Conservation (phyloP, 441 rosid genomes). For the Breynia disticha region DNA sequence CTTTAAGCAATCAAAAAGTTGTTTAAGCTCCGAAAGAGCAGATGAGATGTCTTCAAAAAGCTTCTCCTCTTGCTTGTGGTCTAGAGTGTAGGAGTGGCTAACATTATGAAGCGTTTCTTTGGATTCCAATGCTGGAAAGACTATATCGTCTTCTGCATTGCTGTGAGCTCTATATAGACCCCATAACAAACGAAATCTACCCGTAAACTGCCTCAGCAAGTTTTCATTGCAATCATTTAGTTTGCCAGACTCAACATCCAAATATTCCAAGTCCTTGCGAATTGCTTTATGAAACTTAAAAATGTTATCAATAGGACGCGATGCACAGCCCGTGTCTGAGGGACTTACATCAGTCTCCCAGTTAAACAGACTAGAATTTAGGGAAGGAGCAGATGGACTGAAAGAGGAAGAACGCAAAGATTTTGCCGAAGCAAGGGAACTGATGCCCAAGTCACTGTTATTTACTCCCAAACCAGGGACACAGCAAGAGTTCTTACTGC, state of each 20-base stretch:
- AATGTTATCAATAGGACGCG: slow-evolving; percentile 66
- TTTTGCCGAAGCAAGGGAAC: slow-evolving; percentile 51
- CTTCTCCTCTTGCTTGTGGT: slow-evolving; percentile 69
- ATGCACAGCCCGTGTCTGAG: slow-evolving; percentile 22
- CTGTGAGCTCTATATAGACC: slow-evolving; percentile 78
- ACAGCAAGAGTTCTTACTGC: slow-evolving; percentile 37
- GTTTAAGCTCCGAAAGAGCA: slow-evolving; percentile 47
- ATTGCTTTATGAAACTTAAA: slow-evolving; percentile 78
- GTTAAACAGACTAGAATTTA: slow-evolving; percentile 63
- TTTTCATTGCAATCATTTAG: slow-evolving; percentile 47
- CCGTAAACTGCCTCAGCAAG: slow-evolving; percentile 58
- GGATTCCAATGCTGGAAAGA: slow-evolving; percentile 77
- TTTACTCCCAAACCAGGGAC: slow-evolving; percentile 62
- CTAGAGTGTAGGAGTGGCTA: slow-evolving; percentile 73
- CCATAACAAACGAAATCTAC: slow-evolving; percentile 66
- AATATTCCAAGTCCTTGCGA: slow-evolving; percentile 64
- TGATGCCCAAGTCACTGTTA: slow-evolving; percentile 34
- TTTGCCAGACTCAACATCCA: slow-evolving; percentile 68
- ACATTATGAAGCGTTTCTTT: slow-evolving; percentile 76
- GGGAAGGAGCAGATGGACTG: slow-evolving; percentile 50
- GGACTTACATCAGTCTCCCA: slow-evolving; percentile 58
- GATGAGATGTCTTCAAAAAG: slow-evolving; percentile 60
- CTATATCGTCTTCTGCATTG: slow-evolving; percentile 82
- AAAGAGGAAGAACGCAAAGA: slow-evolving; percentile 52
- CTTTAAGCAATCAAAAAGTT: slow-evolving; percentile 38